Evolutionary conservation across 352 stramenopile species (phyloP), one percentile per base, ranked within the genome.

Genomic region (Globisporangium ultimum): DNA sequence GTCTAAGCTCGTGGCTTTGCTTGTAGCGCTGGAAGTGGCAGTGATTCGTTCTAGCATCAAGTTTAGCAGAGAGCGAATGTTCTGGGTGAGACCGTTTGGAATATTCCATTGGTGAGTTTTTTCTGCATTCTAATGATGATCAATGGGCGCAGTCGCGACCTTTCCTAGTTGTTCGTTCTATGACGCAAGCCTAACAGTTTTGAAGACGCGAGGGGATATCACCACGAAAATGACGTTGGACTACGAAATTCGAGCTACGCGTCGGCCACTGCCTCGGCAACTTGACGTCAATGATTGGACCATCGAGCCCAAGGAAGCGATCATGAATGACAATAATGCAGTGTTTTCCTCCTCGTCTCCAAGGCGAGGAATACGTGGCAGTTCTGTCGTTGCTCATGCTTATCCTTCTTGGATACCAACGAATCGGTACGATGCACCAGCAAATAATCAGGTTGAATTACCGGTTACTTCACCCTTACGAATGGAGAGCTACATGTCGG

Each of bases 1-100:
- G 21, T 53, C 21, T 46, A 18, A 53, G 10, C 5, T 52, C 24
- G n/a, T 36, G 47, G 14, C 3, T 52, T 28, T 52, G 11, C 47
- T 52, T 53, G 40, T 24, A 86, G 76, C 49, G 74, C 68, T 62
- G 74, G 72, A 10, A 84, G 72, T 40, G 80, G 73, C 18, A 86
- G 72, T 21, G 74, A 76, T 45, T 89, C 79, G 2, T 84, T 87
- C 51, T 86, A 84, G 61, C 40, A 47, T 38, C 46, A 48, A n/a
- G 18, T 48, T 48, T 48, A 21, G 8, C 42, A 48, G 24, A 34
- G 24, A 51, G 8, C 13, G 18, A 34, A 51, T 34, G 20, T 51
- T 34, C 20, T n/a, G 18, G 18, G 55, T 48, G 60, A 58, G 41
- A 18, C 21, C 14, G 14, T 28, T n/a, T 11, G 18, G 56, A 51